A percentile compares a stretch with the other conserved stretches of the same genome.
Evolutionary conservation across 345 rosid species (phyloP).

Genomic region (Pistacia integerrima): DNA sequence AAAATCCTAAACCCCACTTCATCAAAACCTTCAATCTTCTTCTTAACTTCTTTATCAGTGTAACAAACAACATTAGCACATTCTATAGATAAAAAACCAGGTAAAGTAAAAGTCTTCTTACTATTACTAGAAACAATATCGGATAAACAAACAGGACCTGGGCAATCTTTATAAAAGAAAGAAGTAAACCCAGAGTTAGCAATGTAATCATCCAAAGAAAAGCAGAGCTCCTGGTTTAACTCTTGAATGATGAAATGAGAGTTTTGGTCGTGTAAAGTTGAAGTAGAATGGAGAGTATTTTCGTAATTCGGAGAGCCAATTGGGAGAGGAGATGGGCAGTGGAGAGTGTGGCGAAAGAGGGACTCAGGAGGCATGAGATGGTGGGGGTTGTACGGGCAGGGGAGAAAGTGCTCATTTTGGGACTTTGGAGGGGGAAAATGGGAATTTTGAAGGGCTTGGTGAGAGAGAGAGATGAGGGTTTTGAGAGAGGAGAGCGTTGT

Average conservation of each 20-base stretch:
- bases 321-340: conserved; percentile 57
- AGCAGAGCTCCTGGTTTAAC: conserved; percentile 35
- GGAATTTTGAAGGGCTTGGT: conserved; percentile 36
- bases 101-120: conserved; percentile 46
- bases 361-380: conserved; percentile 73
- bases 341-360: conserved; percentile 72
- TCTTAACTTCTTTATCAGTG: conserved; percentile 20
- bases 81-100: conserved; percentile 53
- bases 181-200: conserved; percentile 36
- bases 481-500: conserved; percentile 47
- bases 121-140: conserved; percentile 28
- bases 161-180: conserved; percentile 71
- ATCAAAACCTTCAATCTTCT: conserved; percentile 16
- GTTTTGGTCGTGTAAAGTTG: conserved; percentile 12
- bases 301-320: conserved; percentile 51
- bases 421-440: conserved; percentile 29
- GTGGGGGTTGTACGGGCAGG: conserved; percentile 62
- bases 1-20: conserved; percentile 33
- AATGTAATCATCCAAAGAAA: conserved; percentile 54
- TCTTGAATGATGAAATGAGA: conserved; percentile 18
- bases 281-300: conserved; percentile 36
- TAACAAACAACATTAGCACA: conserved; percentile 48
- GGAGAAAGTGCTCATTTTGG: conserved; percentile 29
- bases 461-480: conserved; percentile 42
- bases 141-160: conserved; percentile 57